A percentile compares a stretch with the other conserved stretches of the same genome.
These are phyloP conservation scores for Cytospora schulzeri DNA, from an alignment of 2,329 filamentous ascomycete species.

Conservation along the genomic window DNA sequence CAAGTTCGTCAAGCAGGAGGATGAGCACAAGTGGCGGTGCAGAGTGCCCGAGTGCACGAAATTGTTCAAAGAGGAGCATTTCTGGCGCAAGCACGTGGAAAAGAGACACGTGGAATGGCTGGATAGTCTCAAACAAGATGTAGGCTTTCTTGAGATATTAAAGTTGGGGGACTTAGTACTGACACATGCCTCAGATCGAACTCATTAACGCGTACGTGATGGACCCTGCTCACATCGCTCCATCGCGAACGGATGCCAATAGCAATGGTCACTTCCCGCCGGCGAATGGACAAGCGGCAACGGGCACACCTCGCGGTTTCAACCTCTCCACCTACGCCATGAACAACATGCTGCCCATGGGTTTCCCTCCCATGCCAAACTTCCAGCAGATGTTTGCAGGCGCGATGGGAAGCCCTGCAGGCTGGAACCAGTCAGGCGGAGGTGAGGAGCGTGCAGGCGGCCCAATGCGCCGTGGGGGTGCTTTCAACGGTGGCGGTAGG, in stretches of 20 bases:
- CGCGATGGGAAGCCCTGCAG: slow-evolving; percentile 46
- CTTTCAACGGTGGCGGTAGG: slow-evolving; percentile 51
- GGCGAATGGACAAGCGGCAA: slow-evolving; percentile 71
- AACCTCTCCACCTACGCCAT: slow-evolving; percentile 74
- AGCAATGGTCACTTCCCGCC: slow-evolving; percentile 95
- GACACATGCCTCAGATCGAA: slow-evolving; percentile 61
- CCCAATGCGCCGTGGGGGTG: slow-evolving; percentile 68
- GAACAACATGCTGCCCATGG: slow-evolving; percentile 61
- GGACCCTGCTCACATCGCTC: slow-evolving; percentile 91
- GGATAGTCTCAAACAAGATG: slow-evolving; percentile 78
- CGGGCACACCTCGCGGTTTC: slow-evolving; percentile 89
- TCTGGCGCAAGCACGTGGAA: slow-evolving; percentile 97
- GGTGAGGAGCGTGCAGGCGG: slow-evolving; percentile 61
- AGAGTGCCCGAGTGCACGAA: slow-evolving; percentile 96
- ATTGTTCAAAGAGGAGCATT: slow-evolving; percentile 94
- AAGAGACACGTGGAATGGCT: slow-evolving; percentile 93
- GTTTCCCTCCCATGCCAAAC: slow-evolving; percentile 53
- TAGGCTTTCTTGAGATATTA: slow-evolving; percentile 42
- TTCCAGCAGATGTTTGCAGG: slow-evolving; percentile 59
- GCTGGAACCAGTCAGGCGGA: slow-evolving; percentile 50
- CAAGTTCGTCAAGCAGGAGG: slow-evolving; percentile 94
- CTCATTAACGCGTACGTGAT: slow-evolving; percentile 94
- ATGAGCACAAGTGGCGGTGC: slow-evolving; percentile 95
- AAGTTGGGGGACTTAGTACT: not conserved
- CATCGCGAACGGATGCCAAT: slow-evolving; percentile 89